Evolutionary conservation across 202 grass and related monocot species (phyloP), one percentile per base, ranked within the genome.

Genomic region (Eragrostis tef): DNA sequence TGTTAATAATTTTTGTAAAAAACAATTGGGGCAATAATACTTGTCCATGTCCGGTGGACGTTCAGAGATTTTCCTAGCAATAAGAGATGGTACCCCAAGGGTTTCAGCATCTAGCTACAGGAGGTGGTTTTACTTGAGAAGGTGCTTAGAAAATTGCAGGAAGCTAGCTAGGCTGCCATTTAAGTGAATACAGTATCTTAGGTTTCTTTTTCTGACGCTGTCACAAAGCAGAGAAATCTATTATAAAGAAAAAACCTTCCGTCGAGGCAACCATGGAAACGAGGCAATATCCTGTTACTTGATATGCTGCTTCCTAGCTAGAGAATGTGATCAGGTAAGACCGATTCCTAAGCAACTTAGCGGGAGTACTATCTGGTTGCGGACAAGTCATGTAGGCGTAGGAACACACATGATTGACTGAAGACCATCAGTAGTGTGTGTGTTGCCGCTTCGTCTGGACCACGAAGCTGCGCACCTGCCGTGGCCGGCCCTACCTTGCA

Each of bases 71-170:
- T 2, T 39, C 6, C 34, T 39, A 6, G 34, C 34, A 39, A 39
- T 39, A 39, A 3, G 34, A 39, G 34, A 39, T 39, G 34, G 34
- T 39, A 39, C 2, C 6, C 34, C 2, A 39, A 39, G 34, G 34
- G 34, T 39, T 39, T 39, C 34, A 39, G 34, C 34, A 39, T 39
- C 34, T 5, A 39, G 34, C 4, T 39, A 39, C 34, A 39, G 34
- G 34, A 39, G 34, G 3, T 39, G 5, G 34, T 39, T 39, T 39
- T 5, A 39, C 34, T 39, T 39, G 34, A 5, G 56, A 61, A 62
- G 21, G 2, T 45, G 57, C 17, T 19, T 29, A 77, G 57, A 77
- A 77, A 62, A 77, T n/a, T 46, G 15, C 7, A 29, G 57, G 74
- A 77, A 47, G 21, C 43, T 26, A 48, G 58, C 67, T 16, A 49